These are phyloP conservation scores for Penicillium griseofulvum DNA, from an alignment of 2,329 filamentous ascomycete species.

Conservation along the genomic window DNA sequence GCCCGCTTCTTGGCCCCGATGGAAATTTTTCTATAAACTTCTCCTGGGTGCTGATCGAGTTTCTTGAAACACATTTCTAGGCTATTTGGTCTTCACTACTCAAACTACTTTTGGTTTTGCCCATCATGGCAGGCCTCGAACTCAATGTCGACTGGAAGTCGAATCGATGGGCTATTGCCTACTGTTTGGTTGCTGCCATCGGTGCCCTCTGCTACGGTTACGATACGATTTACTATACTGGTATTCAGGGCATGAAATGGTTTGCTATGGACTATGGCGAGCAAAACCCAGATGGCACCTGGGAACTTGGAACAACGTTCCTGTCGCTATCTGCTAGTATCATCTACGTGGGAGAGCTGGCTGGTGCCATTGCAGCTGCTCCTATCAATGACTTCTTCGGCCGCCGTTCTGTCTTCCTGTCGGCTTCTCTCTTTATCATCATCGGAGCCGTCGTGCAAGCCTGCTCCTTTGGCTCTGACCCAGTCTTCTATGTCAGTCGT, in stretches of 20 bases:
- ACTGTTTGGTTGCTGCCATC: conserved; percentile 27
- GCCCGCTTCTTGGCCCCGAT: too few relatives aligned
- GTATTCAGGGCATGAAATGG: conserved; percentile 27
- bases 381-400: conserved; percentile 41
- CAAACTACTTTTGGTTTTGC: neutral
- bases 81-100: too few relatives aligned
- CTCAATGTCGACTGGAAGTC: conserved; percentile 19
- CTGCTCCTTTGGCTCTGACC: conserved; percentile 17
- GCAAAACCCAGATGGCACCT: conserved; percentile 17
- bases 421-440: conserved; percentile 35
- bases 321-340: conserved; percentile 38
- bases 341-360: conserved; percentile 43
- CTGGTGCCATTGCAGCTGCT: conserved; percentile 36
- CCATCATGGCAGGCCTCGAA: conserved; percentile 5
- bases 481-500: conserved; percentile 29
- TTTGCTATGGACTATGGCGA: conserved; percentile 28
- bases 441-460: conserved; percentile 30
- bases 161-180: conserved; percentile 26
- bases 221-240: conserved; percentile 31
- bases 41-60: too few relatives aligned
- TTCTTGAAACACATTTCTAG: too few relatives aligned
- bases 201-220: conserved; percentile 31
- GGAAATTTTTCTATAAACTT: neutral
- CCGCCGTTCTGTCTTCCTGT: conserved; percentile 36
- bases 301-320: conserved; percentile 21